These are phyloP conservation scores for Collybiopsis luxurians DNA, from an alignment of 768 basidiomycete genomes.

Conservation along the genomic window DNA sequence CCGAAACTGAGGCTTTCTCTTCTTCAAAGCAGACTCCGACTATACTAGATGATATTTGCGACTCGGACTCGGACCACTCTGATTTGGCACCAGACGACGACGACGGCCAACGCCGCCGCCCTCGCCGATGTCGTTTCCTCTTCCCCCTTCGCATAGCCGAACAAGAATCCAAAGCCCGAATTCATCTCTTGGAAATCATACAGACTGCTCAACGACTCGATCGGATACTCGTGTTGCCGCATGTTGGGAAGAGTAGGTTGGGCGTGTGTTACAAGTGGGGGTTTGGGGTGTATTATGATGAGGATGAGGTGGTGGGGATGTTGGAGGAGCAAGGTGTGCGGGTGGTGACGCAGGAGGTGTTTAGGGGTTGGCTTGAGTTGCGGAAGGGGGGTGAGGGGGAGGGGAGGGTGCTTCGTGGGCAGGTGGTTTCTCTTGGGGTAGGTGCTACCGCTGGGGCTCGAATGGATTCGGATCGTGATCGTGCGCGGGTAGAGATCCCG, in stretches of 20 bases:
- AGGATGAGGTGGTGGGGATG: slow-evolving; percentile 16
- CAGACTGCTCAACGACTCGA: slow-evolving; percentile 47
- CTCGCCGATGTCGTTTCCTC: slow-evolving; percentile 40
- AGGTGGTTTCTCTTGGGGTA: slow-evolving; percentile 33
- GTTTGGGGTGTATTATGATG: slow-evolving; percentile 51
- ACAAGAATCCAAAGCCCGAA: slow-evolving; percentile 57
- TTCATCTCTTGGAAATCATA: slow-evolving; percentile 52
- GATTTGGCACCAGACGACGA: slow-evolving; percentile 9
- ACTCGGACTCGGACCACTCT: not conserved
- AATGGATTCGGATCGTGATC: too few relatives aligned
- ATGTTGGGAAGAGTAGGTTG: slow-evolving; percentile 54
- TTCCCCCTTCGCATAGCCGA: slow-evolving; percentile 49
- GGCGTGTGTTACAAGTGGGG: slow-evolving; percentile 48
- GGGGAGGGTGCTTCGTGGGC: slow-evolving; percentile 22
- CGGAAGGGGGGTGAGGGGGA: too few relatives aligned
- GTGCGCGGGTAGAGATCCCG: too few relatives aligned
- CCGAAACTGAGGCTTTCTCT: slow-evolving; percentile 18
- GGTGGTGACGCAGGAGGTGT: not conserved
- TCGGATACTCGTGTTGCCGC: slow-evolving; percentile 59
- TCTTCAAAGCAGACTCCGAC: not conserved
- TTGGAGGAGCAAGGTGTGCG: slow-evolving; percentile 4
- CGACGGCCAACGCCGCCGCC: slow-evolving; percentile 20
- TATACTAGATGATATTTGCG: not conserved
- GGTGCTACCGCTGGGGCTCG: slow-evolving; percentile 16
- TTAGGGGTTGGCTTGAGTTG: not conserved